A percentile compares a stretch with the other conserved stretches of the same genome.
phyloP scores from a whole-genome alignment of 2,329 filamentous ascomycete species.

The Leptographium wingfieldii region DNA sequence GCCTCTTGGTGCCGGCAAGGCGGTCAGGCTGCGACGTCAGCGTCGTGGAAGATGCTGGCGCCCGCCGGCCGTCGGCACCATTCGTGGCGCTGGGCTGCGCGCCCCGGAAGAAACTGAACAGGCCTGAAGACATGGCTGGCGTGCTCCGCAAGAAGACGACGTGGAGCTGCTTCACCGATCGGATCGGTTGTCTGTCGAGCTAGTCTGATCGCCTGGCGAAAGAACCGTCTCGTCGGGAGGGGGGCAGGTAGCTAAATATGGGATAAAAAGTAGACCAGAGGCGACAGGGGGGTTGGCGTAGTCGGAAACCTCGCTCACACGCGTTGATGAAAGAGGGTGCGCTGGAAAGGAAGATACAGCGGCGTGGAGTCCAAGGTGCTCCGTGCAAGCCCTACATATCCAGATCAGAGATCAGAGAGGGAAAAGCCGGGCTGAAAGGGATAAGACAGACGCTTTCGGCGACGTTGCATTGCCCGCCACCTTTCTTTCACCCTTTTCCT shows the following conservation, averaged over 20 bases:
- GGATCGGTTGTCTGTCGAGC: too few species aligned
- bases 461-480: neutral
- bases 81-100: neutral
- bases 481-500: conserved; percentile 1
- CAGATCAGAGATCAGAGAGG: neutral
- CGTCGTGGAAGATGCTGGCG: neutral
- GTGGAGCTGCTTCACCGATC: neutral
- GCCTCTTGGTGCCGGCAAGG: neutral
- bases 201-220: neutral
- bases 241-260: too few species aligned
- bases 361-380: neutral
- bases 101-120: conserved; percentile 6
- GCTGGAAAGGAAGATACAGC: neutral
- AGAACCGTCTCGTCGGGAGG: neutral
- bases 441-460: conserved; percentile 8
- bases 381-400: neutral
- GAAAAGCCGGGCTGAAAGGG: neutral
- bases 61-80: neutral
- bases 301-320: too few species aligned
- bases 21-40: neutral
- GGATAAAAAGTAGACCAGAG: neutral
- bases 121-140: neutral
- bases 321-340: too few species aligned
- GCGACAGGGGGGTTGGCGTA: too few species aligned
- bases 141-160: neutral